Percentiles rank a stretch among this genome's conserved stretches.
Evolutionary conservation across 345 rosid species (phyloP).

Genomic region (Salix purpurea): DNA sequence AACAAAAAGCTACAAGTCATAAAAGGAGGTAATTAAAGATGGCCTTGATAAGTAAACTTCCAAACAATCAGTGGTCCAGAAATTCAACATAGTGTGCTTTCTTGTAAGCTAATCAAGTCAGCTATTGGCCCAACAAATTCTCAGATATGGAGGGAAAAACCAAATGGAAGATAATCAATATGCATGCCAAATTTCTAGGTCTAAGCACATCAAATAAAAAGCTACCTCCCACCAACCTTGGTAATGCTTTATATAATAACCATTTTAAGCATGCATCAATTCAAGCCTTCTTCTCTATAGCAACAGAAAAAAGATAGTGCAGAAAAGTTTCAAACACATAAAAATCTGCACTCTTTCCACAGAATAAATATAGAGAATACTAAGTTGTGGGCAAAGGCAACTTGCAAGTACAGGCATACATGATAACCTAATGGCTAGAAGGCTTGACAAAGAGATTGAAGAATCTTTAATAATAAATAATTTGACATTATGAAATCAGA

Average conservation of each 20-base stretch:
- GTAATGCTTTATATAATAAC: not conserved
- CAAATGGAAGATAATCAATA: not conserved
- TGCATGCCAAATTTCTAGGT: not conserved
- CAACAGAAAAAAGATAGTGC: not conserved
- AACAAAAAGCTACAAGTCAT: not conserved
- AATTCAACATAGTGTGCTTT: not conserved
- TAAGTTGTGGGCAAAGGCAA: not conserved
- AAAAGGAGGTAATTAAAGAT: not conserved
- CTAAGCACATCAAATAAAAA: not conserved
- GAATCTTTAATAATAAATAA: not conserved
- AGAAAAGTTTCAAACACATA: not conserved
- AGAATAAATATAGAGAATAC: not conserved
- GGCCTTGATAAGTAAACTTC: not conserved
- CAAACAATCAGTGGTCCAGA: not conserved
- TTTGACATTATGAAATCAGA: not conserved
- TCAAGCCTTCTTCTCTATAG: not conserved
- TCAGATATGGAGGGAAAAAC: not conserved
- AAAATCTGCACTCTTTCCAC: not conserved
- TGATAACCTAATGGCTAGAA: not conserved
- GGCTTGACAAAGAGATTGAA: not conserved
- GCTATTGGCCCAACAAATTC: not conserved
- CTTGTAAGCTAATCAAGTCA: not conserved
- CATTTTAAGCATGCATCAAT: not conserved
- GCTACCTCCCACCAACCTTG: not conserved
- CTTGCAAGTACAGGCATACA: not conserved